These are phyloP conservation scores for Debaryomyces subglobosus DNA, from an alignment of 1,139 yeast genomes.

Conservation along the genomic window DNA sequence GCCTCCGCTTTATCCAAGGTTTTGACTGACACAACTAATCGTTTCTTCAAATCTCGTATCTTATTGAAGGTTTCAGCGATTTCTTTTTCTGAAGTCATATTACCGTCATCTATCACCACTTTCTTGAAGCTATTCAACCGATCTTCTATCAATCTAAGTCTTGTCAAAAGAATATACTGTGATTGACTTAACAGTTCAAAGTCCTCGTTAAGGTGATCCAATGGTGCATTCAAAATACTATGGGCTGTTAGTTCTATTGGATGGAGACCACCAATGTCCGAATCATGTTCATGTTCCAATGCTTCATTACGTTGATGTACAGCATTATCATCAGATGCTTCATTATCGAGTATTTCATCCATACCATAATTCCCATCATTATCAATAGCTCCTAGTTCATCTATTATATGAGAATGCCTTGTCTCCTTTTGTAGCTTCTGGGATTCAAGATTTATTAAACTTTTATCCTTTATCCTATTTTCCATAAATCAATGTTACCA, in stretches of 20 bases:
- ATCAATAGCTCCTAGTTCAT: neutral
- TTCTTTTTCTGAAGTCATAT: constrained; percentile 24
- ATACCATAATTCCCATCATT: neutral
- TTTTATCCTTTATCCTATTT: neutral
- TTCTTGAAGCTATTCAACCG: constrained; percentile 31
- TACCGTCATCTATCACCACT: constrained; percentile 18
- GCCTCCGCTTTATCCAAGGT: constrained; percentile 40
- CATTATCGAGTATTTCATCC: neutral
- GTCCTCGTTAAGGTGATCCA: constrained; percentile 54
- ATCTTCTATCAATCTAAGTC: constrained; percentile 47
- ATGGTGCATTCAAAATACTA: constrained; percentile 52
- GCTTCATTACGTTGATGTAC: neutral
- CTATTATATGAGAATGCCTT: neutral
- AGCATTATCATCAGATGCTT: neutral
- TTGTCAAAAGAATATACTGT: constrained; percentile 54
- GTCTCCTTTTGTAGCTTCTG: neutral
- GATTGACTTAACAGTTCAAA: constrained; percentile 59
- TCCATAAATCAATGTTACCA: neutral
- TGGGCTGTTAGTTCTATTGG: constrained; percentile 63
- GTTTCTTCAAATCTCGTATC: constrained; percentile 35
- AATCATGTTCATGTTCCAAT: neutral
- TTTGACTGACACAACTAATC: constrained; percentile 33
- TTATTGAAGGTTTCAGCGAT: constrained; percentile 32
- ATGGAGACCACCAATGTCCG: constrained; percentile 37
- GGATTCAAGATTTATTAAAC: neutral